Conservation (phyloP, 2,329 filamentous ascomycete genomes). For the Diaporthe sp. region DNA sequence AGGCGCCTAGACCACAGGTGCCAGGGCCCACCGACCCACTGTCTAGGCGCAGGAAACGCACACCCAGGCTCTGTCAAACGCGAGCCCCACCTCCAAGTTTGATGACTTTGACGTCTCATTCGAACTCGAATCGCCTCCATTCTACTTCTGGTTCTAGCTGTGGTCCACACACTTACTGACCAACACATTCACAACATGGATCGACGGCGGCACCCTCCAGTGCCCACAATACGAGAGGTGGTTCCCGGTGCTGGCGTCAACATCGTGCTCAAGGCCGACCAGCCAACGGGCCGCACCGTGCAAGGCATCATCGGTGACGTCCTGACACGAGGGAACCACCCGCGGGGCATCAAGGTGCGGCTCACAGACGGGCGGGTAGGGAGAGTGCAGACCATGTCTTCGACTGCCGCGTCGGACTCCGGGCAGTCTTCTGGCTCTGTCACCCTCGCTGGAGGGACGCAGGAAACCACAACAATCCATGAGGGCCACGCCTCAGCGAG, state of each 20-base stretch:
- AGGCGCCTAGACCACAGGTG: neutral
- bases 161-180: neutral
- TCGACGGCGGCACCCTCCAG: conserved; percentile 43
- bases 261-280: conserved; percentile 82
- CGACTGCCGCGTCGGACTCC: conserved; percentile 32
- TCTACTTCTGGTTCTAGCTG: neutral
- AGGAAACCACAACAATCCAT: neutral
- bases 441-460: conserved; percentile 29
- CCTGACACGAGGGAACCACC: conserved; percentile 81
- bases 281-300: conserved; percentile 80
- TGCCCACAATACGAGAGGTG: conserved; percentile 67
- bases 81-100: neutral
- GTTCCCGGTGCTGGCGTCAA: conserved; percentile 75
- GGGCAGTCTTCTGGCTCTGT: neutral
- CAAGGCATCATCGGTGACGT: conserved; percentile 76
- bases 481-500: neutral
- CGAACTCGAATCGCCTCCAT: neutral
- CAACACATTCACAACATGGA: neutral
- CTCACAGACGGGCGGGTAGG: conserved; percentile 80
- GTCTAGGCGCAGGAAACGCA: neutral
- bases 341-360: conserved; percentile 84
- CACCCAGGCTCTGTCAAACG: neutral
- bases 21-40: neutral
- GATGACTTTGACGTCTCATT: neutral
- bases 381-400: conserved; percentile 75